Conservation (phyloP, 257 asterid genomes). For the Anisodus acutangulus region DNA sequence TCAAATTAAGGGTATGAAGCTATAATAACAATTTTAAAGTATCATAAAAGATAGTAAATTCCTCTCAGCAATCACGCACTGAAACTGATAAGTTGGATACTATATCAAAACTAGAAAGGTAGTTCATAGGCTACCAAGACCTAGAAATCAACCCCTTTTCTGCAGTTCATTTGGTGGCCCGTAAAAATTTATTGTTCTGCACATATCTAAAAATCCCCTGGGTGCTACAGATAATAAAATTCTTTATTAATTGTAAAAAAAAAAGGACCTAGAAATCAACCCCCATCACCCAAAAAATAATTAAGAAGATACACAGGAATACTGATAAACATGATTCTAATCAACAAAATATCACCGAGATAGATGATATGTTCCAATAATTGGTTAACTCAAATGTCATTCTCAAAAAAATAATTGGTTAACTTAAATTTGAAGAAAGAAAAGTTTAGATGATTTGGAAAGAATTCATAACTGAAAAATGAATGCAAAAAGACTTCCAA, state of each 20-base stretch:
- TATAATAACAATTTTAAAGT: not conserved
- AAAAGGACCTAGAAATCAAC: not conserved
- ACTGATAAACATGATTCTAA: not conserved
- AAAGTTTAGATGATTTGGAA: not conserved
- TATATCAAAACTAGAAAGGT: not conserved
- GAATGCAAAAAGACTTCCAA: not conserved
- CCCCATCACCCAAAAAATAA: constrained; percentile 10
- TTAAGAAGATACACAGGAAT: not conserved
- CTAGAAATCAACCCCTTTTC: not conserved
- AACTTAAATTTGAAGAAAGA: constrained; percentile 7
- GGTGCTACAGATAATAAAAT: not conserved
- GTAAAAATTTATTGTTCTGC: not conserved
- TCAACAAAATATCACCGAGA: not conserved
- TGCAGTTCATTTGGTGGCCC: not conserved
- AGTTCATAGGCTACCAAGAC: constrained; percentile 1
- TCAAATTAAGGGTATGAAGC: constrained; percentile 23
- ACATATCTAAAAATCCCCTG: not conserved
- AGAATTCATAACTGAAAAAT: constrained; percentile 6
- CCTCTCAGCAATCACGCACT: not conserved
- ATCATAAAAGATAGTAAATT: constrained; percentile 18
- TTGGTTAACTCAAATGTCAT: no score
- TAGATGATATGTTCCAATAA: not conserved
- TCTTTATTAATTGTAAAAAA: not conserved
- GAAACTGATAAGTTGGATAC: not conserved
- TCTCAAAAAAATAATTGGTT: no score